A percentile compares a stretch with the other conserved stretches of the same genome.
Conservation (phyloP, 2,329 filamentous ascomycete genomes). For the Byssothecium circinans region DNA sequence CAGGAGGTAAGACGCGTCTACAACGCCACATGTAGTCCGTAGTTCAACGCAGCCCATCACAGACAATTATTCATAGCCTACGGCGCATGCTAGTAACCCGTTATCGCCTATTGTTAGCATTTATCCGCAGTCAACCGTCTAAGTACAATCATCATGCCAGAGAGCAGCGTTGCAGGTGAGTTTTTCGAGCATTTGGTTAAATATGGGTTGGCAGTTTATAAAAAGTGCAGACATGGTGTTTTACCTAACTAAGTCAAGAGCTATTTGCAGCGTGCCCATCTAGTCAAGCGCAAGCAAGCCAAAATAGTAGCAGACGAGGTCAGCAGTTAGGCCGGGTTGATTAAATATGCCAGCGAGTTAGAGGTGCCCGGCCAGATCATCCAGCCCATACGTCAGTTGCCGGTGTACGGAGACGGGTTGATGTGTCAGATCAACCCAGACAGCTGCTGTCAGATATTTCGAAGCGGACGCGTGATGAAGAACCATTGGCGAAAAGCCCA, state of each 20-base stretch:
- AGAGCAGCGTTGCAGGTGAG: no score
- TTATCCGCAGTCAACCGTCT: no score
- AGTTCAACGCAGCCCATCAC: no score
- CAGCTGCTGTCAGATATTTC: background rate
- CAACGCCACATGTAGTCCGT: no score
- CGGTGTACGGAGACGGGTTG: constrained; percentile 7
- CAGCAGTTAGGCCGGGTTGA: constrained; percentile 5
- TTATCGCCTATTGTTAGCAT: no score
- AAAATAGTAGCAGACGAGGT: background rate
- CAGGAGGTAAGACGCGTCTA: no score
- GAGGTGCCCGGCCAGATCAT: constrained; percentile 5
- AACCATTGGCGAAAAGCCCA: constrained; percentile 8
- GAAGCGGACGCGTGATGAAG: no score
- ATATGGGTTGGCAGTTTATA: constrained; percentile 7
- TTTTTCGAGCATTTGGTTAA: constrained; percentile 14
- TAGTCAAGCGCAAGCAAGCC: constrained; percentile 1
- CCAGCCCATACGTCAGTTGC: constrained; percentile 5
- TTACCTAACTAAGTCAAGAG: constrained; percentile 6
- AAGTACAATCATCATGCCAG: no score
- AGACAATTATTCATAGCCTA: no score
- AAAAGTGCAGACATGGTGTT: constrained; percentile 3
- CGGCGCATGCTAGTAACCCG: no score
- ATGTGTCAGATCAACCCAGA: constrained; percentile 8
- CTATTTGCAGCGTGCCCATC: constrained; percentile 6
- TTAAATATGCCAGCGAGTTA: constrained; percentile 12